Base-by-base conservation (phyloP, 2,329 filamentous ascomycete genomes). In the Fusarium tanahbumbuense region DNA sequence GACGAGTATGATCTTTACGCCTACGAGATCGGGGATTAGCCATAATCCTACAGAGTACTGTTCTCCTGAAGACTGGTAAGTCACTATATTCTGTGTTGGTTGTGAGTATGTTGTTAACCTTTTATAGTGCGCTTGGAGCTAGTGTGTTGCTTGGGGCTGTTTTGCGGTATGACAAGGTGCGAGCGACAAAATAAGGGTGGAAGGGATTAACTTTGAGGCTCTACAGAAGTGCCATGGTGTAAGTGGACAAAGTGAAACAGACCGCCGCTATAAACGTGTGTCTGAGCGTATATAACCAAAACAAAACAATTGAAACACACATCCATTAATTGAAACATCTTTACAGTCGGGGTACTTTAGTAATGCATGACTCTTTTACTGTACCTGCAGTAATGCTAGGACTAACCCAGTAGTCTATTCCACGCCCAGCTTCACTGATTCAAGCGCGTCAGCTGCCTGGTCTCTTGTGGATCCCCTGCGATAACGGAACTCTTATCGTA, bases 401-500 rank as follows among this genome's bases (percentile, higher is more conserved):
- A 37, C 34, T 37, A 37, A 37, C 34, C 34, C 34, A n/a, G 49
- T 59, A 62, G 27, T 5, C 4, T 11, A 12, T 2, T 11, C 4
- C 27, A 11, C 6, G 27, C 4, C 12, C 28, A 30, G 53, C 60
- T 54, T 50, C 13, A 28, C 27, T 27, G 45, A 47, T 23, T 44
- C 41, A 55, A 60, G 67, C 30, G 45, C 53, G 59, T 70, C 68
- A 71, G 64, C 68, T 58, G 68, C 67, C 68, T 65, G 28, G 67
- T 57, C 25, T 30, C 9, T 18, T n/a, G 46, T 42, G 44, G 59
- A 28, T 20, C 47, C 15, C 23, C 6, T 48, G 68, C 68, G 68
- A 71, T 71, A 71, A 71, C 68, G 68, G 68, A 71, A 62, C 34
- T 56, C 68, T 71, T 71, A 71, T 71, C 68, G 53, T 32, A 68